Evolutionary conservation across 768 basidiomycete species (phyloP).

Genomic region (Suillus placidus): DNA sequence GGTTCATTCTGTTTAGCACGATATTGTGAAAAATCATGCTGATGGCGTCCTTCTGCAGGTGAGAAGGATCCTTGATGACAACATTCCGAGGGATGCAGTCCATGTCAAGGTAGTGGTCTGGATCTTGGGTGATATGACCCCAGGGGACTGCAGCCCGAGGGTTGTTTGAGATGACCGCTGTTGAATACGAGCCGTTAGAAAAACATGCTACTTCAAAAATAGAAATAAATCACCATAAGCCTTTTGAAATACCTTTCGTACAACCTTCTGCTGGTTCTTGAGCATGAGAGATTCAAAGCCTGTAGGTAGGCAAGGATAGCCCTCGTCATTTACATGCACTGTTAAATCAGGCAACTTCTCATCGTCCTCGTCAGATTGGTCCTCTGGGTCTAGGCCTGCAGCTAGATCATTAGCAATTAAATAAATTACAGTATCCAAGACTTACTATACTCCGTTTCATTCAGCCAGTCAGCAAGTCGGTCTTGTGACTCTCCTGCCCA

Average conservation of each 20-base stretch:
- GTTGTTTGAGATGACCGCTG: not conserved
- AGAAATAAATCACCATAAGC: conserved; percentile 1
- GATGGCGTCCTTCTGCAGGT: too few species aligned
- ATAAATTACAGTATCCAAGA: not conserved
- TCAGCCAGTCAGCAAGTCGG: not conserved
- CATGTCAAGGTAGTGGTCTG: not conserved
- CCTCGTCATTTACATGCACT: not conserved
- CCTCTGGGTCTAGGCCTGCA: not conserved
- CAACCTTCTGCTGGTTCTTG: conserved; percentile 3
- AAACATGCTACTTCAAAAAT: not conserved
- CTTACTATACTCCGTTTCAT: not conserved
- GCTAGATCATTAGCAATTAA: not conserved
- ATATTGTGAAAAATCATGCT: too few species aligned
- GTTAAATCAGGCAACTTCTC: not conserved
- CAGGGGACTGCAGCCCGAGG: not conserved
- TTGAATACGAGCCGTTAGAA: not conserved
- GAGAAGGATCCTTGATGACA: too few species aligned
- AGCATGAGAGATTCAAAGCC: conserved; percentile 2
- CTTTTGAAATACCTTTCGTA: conserved; percentile 3
- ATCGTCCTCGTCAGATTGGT: not conserved
- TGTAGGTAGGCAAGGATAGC: not conserved
- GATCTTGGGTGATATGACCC: not conserved
- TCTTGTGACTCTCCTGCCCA: not conserved
- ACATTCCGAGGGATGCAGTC: too few species aligned
- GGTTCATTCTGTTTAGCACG: too few species aligned